A percentile compares a stretch with the other conserved stretches of the same genome.
Conservation (phyloP, 2,329 filamentous ascomycete genomes). For the Colletotrichum horii region DNA sequence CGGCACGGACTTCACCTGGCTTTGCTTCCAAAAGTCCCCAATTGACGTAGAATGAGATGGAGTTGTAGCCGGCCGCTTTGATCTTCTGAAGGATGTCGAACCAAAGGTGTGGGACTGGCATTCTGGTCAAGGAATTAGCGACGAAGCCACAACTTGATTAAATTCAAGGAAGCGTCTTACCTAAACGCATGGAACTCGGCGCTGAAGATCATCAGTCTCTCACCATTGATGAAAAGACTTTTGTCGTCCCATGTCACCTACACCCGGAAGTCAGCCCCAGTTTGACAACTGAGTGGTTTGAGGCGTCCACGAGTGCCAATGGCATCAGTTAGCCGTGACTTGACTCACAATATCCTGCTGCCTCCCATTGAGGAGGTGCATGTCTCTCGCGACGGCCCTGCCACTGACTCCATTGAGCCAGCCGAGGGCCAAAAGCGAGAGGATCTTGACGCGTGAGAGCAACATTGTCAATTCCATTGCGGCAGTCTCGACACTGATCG, state of each 20-base stretch:
- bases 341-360: conserved; percentile 18
- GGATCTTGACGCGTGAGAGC: neutral
- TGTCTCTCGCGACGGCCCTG: neutral
- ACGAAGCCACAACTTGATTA: neutral
- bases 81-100: conserved; percentile 77
- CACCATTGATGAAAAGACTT: conserved; percentile 69
- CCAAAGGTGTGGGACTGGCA: conserved; percentile 45
- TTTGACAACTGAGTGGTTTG: rapidly evolving
- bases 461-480: neutral
- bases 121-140: neutral
- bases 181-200: conserved; percentile 70
- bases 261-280: rapidly evolving
- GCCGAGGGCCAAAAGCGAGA: conserved; percentile 3
- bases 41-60: conserved; percentile 74
- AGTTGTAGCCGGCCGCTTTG: conserved; percentile 74
- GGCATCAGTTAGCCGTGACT: rapidly evolving
- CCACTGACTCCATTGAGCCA: neutral
- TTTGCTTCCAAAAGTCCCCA: conserved; percentile 76
- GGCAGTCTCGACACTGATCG: neutral
- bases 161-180: neutral
- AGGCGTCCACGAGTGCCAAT: neutral
- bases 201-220: conserved; percentile 69
- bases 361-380: conserved; percentile 14
- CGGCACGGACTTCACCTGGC: conserved; percentile 66
- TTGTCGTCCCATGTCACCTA: conserved; percentile 71